These are phyloP conservation scores for Hymenochaete sp. DNA, from an alignment of 1,284 basidiomycete species.

Conservation along the genomic window DNA sequence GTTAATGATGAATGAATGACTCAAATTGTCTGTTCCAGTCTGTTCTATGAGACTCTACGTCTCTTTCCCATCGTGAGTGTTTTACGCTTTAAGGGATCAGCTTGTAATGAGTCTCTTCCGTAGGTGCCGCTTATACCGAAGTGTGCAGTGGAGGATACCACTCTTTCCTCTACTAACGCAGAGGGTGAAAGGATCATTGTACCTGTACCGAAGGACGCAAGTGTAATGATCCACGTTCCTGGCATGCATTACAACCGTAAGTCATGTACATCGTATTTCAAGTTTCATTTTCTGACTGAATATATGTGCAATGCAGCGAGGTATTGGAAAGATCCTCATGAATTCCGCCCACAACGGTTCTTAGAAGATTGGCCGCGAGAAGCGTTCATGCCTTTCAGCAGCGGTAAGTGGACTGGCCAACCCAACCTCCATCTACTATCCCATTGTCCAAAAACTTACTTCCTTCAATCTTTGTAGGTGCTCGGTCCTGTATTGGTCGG, in stretches of 20 bases:
- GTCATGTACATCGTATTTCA: slow-evolving; percentile 14
- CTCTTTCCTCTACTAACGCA: slow-evolving; percentile 29
- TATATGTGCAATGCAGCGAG: slow-evolving; percentile 29
- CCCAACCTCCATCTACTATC: background rate
- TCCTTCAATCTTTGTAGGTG: background rate
- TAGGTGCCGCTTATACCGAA: slow-evolving; percentile 44
- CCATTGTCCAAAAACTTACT: background rate
- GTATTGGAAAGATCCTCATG: slow-evolving; percentile 44
- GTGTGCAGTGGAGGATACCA: slow-evolving; percentile 37
- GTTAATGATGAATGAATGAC: no score
- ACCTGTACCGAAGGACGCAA: slow-evolving; percentile 37
- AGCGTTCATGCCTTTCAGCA: slow-evolving; percentile 46
- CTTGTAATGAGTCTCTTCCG: background rate
- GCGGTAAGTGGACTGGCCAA: slow-evolving; percentile 36
- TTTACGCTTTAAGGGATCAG: background rate
- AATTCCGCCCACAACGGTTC: slow-evolving; percentile 45
- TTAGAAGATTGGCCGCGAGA: slow-evolving; percentile 40
- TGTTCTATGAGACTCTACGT: slow-evolving; percentile 38
- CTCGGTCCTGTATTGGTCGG: slow-evolving; percentile 17
- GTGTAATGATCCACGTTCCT: slow-evolving; percentile 32
- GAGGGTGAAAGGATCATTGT: slow-evolving; percentile 32
- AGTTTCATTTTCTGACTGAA: background rate
- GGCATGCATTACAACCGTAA: slow-evolving; percentile 39
- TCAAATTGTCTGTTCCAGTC: slow-evolving; percentile 17
- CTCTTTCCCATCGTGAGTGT: slow-evolving; percentile 26